Evolutionary conservation across 1,284 basidiomycete genomes (phyloP).

Genomic region (Neotropicomus parvogracilis): DNA sequence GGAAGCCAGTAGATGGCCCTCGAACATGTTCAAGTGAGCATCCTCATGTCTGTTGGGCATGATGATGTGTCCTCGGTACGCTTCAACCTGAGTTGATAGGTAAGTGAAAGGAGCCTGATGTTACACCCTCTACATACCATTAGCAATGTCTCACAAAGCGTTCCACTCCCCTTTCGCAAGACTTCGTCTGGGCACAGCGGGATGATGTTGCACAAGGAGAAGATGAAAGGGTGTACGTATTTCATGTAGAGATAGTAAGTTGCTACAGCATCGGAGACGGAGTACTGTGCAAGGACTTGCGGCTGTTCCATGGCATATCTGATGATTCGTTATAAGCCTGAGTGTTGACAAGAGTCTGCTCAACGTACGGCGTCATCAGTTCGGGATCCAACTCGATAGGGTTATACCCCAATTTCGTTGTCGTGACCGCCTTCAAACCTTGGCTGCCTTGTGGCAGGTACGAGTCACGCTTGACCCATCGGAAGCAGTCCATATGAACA

Average conservation of each 20-base stretch:
- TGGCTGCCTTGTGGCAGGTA: slow-evolving; percentile 98
- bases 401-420: slow-evolving; percentile 94
- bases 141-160: slow-evolving; percentile 94
- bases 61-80: slow-evolving; percentile 87
- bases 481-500: slow-evolving; percentile 98
- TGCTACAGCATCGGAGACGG: slow-evolving; percentile 98
- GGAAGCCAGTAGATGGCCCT: slow-evolving; percentile 93
- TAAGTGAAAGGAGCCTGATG: slow-evolving; percentile 3
- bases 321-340: slow-evolving; percentile 2
- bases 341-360: not conserved
- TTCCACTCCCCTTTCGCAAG: slow-evolving; percentile 92
- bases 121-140: slow-evolving; percentile 66
- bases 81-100: slow-evolving; percentile 75
- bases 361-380: slow-evolving; percentile 92
- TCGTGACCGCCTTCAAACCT: slow-evolving; percentile 97
- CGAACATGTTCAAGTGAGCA: slow-evolving; percentile 87
- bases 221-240: slow-evolving; percentile 99
- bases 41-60: slow-evolving; percentile 99
- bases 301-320: slow-evolving; percentile 98
- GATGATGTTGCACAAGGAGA: slow-evolving; percentile 99
- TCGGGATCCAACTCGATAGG: slow-evolving; percentile 98
- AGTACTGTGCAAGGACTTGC: slow-evolving; percentile 93
- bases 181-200: slow-evolving; percentile 97
- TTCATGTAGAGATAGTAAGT: slow-evolving; percentile 99
- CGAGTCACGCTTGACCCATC: slow-evolving; percentile 99